phyloP scores from a whole-genome alignment of 148 eudicot genomes.

The Cornus controversa region DNA sequence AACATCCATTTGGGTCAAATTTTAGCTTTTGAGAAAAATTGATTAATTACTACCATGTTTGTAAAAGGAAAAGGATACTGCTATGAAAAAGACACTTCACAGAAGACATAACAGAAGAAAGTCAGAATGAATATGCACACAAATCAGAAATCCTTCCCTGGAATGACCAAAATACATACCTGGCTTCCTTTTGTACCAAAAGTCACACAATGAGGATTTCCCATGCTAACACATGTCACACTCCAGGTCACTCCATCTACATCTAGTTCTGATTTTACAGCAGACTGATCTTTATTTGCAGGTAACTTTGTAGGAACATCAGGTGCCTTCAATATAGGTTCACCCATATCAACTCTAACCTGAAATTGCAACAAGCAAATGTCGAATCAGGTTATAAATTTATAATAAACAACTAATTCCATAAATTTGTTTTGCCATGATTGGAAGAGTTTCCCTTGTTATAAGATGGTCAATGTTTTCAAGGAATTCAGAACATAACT shows the following conservation, averaged over 20 bases:
- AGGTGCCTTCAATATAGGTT: slow-evolving; percentile 73
- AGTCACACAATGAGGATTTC: slow-evolving; percentile 96
- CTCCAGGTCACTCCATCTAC: slow-evolving; percentile 83
- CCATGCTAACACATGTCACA: slow-evolving; percentile 99
- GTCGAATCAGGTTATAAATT: slow-evolving; percentile 1
- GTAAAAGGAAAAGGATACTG: not conserved
- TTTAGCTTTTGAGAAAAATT: not conserved
- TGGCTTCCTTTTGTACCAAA: slow-evolving; percentile 66
- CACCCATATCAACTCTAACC: slow-evolving; percentile 99
- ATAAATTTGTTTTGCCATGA: slow-evolving; percentile 6
- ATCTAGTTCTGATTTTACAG: slow-evolving; percentile 62
- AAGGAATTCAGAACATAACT: not conserved
- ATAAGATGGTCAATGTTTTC: not conserved
- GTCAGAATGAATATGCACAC: too few relatives aligned
- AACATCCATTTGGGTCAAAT: not conserved
- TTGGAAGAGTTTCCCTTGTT: too few relatives aligned
- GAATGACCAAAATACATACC: slow-evolving; percentile 38
- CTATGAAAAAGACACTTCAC: not conserved
- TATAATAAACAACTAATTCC: not conserved
- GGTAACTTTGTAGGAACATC: slow-evolving; percentile 79
- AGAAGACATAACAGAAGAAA: not conserved
- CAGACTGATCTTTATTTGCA: slow-evolving; percentile 65
- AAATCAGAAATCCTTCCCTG: not conserved
- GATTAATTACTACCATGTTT: not conserved
- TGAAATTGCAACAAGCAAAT: slow-evolving; percentile 28